A percentile compares a stretch with the other conserved stretches of the same genome.
These are phyloP conservation scores for Colletotrichum abscissum DNA, from an alignment of 2,329 filamentous ascomycete species.

Conservation along the genomic window DNA sequence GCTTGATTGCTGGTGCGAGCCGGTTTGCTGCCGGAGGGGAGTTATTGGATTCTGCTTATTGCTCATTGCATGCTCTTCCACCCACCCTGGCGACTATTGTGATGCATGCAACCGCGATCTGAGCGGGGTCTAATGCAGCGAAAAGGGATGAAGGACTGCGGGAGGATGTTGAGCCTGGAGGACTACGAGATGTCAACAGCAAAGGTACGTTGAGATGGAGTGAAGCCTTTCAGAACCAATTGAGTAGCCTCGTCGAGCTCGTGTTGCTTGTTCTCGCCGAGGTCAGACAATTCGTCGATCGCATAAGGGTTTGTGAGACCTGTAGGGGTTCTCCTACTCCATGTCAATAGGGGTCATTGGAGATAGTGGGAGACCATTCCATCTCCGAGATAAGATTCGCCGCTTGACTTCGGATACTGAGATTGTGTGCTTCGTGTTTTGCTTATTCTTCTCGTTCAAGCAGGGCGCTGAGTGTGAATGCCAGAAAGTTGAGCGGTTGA, in stretches of 20 bases:
- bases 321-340: background rate
- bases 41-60: background rate
- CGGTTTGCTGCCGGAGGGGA: background rate
- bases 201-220: background rate
- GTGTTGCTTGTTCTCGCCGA: background rate
- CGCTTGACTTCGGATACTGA: background rate
- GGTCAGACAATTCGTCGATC: background rate
- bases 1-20: background rate
- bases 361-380: background rate
- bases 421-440: background rate
- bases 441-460: background rate
- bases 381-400: background rate
- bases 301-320: background rate
- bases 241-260: background rate
- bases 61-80: background rate
- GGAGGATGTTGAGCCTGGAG: background rate
- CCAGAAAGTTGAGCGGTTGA: background rate
- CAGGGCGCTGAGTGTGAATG: background rate
- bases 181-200: background rate
- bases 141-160: constrained; percentile 21
- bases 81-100: background rate
- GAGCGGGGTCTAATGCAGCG: constrained; percentile 18
- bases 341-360: background rate
- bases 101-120: constrained; percentile 16
- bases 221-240: background rate